A percentile compares a stretch with the other conserved stretches of the same genome.
Conservation (phyloP, 768 basidiomycete species). For the Trametes cingulata region DNA sequence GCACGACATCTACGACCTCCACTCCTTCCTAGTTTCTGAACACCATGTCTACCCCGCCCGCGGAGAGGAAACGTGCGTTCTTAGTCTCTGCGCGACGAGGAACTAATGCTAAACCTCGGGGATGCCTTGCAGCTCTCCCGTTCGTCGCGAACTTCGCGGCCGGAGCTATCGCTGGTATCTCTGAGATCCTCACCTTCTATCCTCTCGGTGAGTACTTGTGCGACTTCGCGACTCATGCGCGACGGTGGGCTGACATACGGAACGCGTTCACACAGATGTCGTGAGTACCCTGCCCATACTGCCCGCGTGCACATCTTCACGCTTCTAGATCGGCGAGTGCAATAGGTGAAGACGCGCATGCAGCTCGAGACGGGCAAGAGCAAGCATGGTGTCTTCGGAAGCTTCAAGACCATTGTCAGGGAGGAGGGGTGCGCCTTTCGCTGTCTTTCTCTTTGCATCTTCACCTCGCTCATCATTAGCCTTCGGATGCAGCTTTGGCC, state of each 20-base stretch:
- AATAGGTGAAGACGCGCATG: conserved; percentile 95
- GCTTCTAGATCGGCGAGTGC: conserved; percentile 11
- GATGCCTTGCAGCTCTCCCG: conserved; percentile 59
- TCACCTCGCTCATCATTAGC: conserved; percentile 1
- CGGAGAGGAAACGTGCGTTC: conserved; percentile 12
- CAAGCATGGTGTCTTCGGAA: conserved; percentile 76
- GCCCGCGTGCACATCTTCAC: conserved; percentile 8
- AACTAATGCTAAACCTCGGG: not conserved
- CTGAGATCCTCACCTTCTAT: conserved; percentile 83
- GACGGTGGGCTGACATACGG: not conserved
- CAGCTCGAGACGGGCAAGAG: conserved; percentile 89
- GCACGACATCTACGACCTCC: not conserved
- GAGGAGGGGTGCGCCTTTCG: conserved; percentile 79
- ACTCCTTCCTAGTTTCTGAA: not conserved
- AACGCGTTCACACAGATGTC: conserved; percentile 60
- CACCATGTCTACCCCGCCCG: conserved; percentile 14
- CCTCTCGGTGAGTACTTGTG: conserved; percentile 67
- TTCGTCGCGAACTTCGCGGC: conserved; percentile 90
- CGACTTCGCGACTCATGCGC: not conserved
- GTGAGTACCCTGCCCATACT: conserved; percentile 47
- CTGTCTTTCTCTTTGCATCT: not conserved
- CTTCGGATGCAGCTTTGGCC: conserved; percentile 54
- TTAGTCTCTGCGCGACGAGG: not conserved
- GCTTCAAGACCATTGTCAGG: conserved; percentile 77
- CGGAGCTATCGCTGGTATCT: conserved; percentile 93